Evolutionary conservation across 768 basidiomycete genomes (phyloP).

Genomic region (Inosperma sp.): DNA sequence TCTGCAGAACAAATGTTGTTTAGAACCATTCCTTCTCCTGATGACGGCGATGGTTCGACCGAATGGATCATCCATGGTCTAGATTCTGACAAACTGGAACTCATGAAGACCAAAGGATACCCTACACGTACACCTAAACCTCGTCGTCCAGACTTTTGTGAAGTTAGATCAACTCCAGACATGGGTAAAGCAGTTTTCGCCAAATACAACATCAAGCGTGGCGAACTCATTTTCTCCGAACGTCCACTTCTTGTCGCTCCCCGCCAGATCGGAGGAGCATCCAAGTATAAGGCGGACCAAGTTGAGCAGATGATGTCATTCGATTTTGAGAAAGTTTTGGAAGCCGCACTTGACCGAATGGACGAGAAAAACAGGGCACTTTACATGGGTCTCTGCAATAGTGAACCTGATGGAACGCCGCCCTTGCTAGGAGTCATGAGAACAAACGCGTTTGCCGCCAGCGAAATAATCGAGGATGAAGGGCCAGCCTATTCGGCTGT

Average conservation of each 20-base stretch:
- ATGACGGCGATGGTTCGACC: not conserved
- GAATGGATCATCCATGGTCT: not conserved
- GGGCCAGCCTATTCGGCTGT: not conserved
- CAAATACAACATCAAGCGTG: constrained; percentile 22
- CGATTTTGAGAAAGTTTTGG: constrained; percentile 5
- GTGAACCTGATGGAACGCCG: constrained; percentile 30
- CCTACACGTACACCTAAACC: constrained; percentile 5
- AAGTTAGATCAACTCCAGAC: not conserved
- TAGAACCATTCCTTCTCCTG: not conserved
- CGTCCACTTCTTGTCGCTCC: constrained; percentile 33
- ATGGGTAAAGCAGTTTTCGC: constrained; percentile 33
- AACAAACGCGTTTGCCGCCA: constrained; percentile 29
- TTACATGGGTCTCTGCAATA: constrained; percentile 30
- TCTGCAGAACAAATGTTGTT: too few relatives aligned
- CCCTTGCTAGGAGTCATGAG: constrained; percentile 30
- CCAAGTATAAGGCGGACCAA: not conserved
- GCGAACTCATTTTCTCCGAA: constrained; percentile 34
- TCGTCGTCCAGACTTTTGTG: not conserved
- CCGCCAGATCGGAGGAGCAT: not conserved
- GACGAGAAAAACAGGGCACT: constrained; percentile 12
- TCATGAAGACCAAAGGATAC: not conserved
- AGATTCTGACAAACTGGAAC: not conserved
- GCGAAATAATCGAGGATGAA: not conserved
- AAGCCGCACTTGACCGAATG: not conserved
- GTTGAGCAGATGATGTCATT: not conserved